Evolutionary conservation across 768 basidiomycete species (phyloP).

Genomic region (Lentinula aciculospora): DNA sequence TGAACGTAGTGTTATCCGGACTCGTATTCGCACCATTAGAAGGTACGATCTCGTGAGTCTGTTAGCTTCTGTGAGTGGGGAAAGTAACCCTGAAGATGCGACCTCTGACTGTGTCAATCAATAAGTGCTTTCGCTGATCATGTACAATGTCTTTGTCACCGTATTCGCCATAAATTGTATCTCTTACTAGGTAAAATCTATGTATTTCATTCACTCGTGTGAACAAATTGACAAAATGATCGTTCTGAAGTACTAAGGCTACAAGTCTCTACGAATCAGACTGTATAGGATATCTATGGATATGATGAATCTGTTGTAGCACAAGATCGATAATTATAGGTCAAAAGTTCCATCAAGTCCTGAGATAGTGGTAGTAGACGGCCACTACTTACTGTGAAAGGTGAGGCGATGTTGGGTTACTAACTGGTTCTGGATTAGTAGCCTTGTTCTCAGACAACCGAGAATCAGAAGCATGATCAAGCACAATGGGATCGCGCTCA

Average conservation of each 20-base stretch:
- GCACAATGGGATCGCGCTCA: background rate
- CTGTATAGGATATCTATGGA: too few species aligned
- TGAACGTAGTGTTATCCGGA: slow-evolving; percentile 22
- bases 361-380: too few species aligned
- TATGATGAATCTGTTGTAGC: too few species aligned
- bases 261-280: too few species aligned
- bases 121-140: background rate
- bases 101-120: slow-evolving; percentile 15
- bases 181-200: background rate
- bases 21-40: slow-evolving; percentile 13
- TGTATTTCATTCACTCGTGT: too few species aligned
- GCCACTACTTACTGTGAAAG: too few species aligned
- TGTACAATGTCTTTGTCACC: slow-evolving; percentile 1
- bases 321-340: too few species aligned
- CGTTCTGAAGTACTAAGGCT: too few species aligned
- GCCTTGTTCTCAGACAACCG: too few species aligned
- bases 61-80: slow-evolving; percentile 20
- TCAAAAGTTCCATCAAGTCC: too few species aligned
- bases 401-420: too few species aligned
- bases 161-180: background rate
- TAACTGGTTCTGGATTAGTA: background rate
- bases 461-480: background rate
- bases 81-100: slow-evolving; percentile 11
- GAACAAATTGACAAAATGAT: too few species aligned
- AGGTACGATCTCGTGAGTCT: slow-evolving; percentile 19